These are phyloP conservation scores for Acer negundo DNA, from an alignment of 345 rosid genomes.

Conservation along the genomic window DNA sequence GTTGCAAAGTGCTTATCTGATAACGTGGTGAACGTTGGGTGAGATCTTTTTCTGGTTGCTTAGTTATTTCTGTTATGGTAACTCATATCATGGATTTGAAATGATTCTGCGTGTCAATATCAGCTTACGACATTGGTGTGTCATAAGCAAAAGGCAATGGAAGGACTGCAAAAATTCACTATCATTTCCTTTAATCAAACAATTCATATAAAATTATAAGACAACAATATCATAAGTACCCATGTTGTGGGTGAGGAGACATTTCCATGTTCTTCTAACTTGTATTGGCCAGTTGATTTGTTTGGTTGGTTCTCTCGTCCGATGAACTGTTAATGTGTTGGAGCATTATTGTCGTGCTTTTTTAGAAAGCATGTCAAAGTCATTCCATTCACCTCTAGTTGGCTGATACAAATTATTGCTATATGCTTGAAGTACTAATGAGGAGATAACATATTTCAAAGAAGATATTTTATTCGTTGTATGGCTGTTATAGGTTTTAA, in stretches of 20 bases:
- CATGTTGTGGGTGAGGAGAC: not conserved
- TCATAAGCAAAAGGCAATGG: no score
- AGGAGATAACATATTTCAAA: not conserved
- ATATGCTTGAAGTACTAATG: no score
- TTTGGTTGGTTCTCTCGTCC: not conserved
- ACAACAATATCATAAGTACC: not conserved
- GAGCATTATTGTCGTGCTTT: not conserved
- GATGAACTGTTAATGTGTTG: not conserved
- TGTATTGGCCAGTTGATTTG: not conserved
- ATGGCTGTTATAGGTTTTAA: not conserved
- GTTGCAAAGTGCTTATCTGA: not conserved
- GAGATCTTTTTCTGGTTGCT: not conserved
- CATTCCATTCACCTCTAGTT: not conserved
- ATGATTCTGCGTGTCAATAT: not conserved
- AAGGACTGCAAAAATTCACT: not conserved
- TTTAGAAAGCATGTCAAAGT: not conserved
- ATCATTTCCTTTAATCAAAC: not conserved
- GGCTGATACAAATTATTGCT: not conserved
- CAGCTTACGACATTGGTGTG: not conserved
- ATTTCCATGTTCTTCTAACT: not conserved
- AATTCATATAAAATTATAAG: not conserved
- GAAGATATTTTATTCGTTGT: not conserved
- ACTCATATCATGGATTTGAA: not conserved
- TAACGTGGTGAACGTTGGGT: not conserved
- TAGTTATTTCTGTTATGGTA: not conserved